Conservation (phyloP, 1,284 basidiomycete species). For the Fistulinella staudtii region DNA sequence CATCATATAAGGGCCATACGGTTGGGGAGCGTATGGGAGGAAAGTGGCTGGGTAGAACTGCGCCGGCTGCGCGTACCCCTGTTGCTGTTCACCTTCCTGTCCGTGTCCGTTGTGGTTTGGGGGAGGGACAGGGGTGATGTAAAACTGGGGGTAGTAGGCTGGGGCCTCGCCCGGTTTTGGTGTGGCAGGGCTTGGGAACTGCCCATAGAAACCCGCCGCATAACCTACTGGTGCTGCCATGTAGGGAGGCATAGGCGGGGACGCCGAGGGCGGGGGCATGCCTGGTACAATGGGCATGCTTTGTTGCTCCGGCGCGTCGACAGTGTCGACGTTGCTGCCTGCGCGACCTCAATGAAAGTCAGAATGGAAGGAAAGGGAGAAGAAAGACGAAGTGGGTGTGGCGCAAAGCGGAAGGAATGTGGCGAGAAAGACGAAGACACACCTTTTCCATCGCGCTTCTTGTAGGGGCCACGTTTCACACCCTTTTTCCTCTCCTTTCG, state of each 20-base stretch:
- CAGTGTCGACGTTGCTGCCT: constrained; percentile 51
- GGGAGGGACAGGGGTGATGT: constrained; percentile 42
- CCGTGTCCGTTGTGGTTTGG: constrained; percentile 39
- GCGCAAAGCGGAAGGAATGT: constrained; percentile 18
- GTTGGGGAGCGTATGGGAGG: constrained; percentile 43
- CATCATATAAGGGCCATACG: constrained; percentile 51
- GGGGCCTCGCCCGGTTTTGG: constrained; percentile 52
- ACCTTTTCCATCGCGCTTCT: constrained; percentile 88
- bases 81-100: constrained; percentile 46
- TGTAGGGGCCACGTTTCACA: constrained; percentile 86
- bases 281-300: constrained; percentile 42
- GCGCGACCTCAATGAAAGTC: constrained; percentile 46
- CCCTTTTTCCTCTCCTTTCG: constrained; percentile 85
- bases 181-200: constrained; percentile 46
- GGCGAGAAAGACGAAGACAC: constrained; percentile 36
- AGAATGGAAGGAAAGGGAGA: constrained; percentile 34
- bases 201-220: constrained; percentile 42
- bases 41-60: constrained; percentile 53
- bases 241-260: constrained; percentile 46
- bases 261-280: constrained; percentile 39
- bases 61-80: constrained; percentile 39
- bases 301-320: constrained; percentile 45
- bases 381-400: constrained; percentile 6
- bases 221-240: constrained; percentile 42
- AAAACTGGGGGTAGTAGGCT: constrained; percentile 48